phyloP scores from a whole-genome alignment of 495 filamentous ascomycete species.

The Aspergillus incahuasiensis region DNA sequence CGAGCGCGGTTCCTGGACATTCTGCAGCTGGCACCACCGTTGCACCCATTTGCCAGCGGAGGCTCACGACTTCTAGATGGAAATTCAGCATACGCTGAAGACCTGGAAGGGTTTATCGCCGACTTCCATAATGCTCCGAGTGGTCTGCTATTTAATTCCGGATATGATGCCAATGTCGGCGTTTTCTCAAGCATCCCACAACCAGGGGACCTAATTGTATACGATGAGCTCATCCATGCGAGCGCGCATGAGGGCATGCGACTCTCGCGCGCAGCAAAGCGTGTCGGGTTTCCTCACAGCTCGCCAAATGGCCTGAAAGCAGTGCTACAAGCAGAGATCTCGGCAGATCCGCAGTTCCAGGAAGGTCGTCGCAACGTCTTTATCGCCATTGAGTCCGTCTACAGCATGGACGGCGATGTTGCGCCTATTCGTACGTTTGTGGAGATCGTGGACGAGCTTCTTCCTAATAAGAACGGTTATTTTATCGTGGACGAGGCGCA shows the following conservation, averaged over 20 bases:
- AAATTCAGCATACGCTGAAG: constrained; percentile 60
- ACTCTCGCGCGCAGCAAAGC: constrained; percentile 50
- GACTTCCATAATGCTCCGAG: constrained; percentile 58
- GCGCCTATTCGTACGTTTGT: constrained; percentile 59
- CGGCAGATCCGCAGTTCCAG: constrained; percentile 25
- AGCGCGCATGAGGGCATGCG: constrained; percentile 76
- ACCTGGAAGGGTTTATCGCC: constrained; percentile 60
- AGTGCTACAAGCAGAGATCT: constrained; percentile 34
- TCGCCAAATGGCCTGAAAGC: constrained; percentile 38
- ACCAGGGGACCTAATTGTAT: constrained; percentile 62
- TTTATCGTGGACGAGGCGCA: constrained; percentile 80
- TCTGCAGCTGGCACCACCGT: constrained; percentile 28
- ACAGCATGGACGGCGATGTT: constrained; percentile 82
- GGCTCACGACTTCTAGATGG: constrained; percentile 53
- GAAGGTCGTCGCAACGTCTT: constrained; percentile 46
- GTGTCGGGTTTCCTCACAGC: constrained; percentile 59
- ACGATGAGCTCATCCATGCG: constrained; percentile 73
- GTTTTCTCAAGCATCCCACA: constrained; percentile 65
- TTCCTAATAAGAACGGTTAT: constrained; percentile 57
- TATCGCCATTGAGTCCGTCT: constrained; percentile 69
- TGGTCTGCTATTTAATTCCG: constrained; percentile 72
- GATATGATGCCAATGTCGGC: constrained; percentile 71
- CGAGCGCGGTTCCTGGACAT: constrained; percentile 28
- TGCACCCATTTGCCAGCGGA: constrained; percentile 36
- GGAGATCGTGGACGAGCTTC: constrained; percentile 47